Evolutionary conservation across 2,329 filamentous ascomycete genomes (phyloP).

Genomic region (Cladophialophora yegresii): DNA sequence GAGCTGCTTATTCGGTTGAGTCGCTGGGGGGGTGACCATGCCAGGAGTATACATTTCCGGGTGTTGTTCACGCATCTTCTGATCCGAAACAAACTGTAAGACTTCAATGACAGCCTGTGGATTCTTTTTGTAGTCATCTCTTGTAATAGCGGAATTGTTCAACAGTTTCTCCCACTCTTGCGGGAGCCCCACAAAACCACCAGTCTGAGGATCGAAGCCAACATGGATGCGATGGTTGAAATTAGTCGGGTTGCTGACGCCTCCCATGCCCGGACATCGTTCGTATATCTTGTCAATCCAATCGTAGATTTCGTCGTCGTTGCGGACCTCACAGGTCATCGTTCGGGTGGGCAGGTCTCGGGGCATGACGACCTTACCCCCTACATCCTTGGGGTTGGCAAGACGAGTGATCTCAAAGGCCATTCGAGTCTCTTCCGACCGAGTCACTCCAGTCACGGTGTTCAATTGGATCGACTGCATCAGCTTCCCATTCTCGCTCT

Average conservation of each 20-base stretch:
- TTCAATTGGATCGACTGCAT: slow-evolving; percentile 82
- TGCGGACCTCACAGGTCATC: slow-evolving; percentile 89
- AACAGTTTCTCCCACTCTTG: slow-evolving; percentile 96
- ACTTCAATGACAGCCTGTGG: slow-evolving; percentile 75
- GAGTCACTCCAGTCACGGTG: slow-evolving; percentile 84
- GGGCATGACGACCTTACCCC: slow-evolving; percentile 67
- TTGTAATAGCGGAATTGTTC: slow-evolving; percentile 94
- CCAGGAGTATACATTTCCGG: slow-evolving; percentile 60
- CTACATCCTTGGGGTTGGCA: slow-evolving; percentile 60
- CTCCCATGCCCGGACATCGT: slow-evolving; percentile 94
- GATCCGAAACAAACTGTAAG: slow-evolving; percentile 69
- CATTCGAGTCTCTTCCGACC: slow-evolving; percentile 86
- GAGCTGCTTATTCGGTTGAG: slow-evolving; percentile 60
- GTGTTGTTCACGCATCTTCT: slow-evolving; percentile 65
- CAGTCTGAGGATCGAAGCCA: slow-evolving; percentile 92
- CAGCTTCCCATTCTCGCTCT: slow-evolving; percentile 83
- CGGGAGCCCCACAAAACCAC: slow-evolving; percentile 90
- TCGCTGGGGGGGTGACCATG: slow-evolving; percentile 44
- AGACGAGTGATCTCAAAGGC: slow-evolving; percentile 90
- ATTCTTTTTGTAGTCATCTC: slow-evolving; percentile 97
- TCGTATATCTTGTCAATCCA: slow-evolving; percentile 99
- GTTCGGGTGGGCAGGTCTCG: slow-evolving; percentile 80
- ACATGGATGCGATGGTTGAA: slow-evolving; percentile 97
- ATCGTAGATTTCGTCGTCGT: slow-evolving; percentile 94
- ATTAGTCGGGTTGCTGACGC: slow-evolving; percentile 97